phyloP scores from a whole-genome alignment of 495 filamentous ascomycete genomes.

The Rhypophila decipiens region DNA sequence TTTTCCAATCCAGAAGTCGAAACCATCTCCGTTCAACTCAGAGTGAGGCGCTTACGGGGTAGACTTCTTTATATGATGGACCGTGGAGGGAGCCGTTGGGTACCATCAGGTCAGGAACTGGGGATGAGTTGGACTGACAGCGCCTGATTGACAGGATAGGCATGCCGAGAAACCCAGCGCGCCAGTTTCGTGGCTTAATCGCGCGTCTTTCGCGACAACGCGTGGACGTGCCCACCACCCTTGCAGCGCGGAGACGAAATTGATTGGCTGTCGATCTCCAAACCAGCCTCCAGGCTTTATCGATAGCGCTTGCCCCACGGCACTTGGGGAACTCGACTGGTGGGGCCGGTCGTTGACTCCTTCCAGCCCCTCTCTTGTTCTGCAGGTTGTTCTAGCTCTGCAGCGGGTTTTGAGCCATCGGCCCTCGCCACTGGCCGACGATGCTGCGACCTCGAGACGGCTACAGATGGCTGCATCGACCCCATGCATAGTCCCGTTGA shows the following conservation, averaged over 20 bases:
- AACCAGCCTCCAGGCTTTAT: conserved; percentile 14
- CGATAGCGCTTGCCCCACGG: conserved; percentile 24
- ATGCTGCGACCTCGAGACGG: conserved; percentile 16
- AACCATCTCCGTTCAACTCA: background rate
- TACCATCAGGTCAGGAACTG: too few relatives aligned
- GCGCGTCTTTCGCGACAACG: conserved; percentile 19
- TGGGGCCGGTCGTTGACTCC: conserved; percentile 17
- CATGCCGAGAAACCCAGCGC: conserved; percentile 4
- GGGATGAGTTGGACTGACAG: background rate
- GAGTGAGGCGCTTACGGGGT: background rate
- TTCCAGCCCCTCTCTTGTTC: background rate
- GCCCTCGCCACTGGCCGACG: conserved; percentile 15
- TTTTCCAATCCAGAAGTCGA: background rate
- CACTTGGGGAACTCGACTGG: background rate
- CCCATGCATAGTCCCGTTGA: conserved; percentile 15
- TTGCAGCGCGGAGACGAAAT: conserved; percentile 1
- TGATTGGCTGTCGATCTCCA: conserved; percentile 9
- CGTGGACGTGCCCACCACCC: background rate
- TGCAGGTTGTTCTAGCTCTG: conserved; percentile 10
- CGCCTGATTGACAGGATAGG: background rate
- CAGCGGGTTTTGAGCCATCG: conserved; percentile 15
- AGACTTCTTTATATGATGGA: background rate
- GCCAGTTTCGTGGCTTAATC: conserved; percentile 23
- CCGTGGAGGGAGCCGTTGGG: background rate
- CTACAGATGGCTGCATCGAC: conserved; percentile 18